These are phyloP conservation scores for Corymbia calophylla DNA, from an alignment of 441 rosid species.

Conservation along the genomic window DNA sequence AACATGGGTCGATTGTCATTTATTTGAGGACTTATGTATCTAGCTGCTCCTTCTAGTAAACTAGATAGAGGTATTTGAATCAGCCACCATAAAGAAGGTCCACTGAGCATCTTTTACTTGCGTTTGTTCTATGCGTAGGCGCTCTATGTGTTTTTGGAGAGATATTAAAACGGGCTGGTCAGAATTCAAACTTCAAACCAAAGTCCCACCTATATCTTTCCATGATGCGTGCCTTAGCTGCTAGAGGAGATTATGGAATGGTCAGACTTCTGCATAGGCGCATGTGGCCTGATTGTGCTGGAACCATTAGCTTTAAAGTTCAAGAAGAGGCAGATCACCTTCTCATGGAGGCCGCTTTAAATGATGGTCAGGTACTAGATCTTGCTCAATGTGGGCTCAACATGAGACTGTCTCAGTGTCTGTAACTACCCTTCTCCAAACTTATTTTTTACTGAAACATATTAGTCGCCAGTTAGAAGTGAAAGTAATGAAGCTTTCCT, in stretches of 20 bases:
- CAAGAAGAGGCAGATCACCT: conserved; percentile 73
- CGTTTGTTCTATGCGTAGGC: conserved; percentile 23
- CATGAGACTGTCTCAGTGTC: neutral
- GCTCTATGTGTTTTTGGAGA: conserved; percentile 80
- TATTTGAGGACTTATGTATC: neutral
- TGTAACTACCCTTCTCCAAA: neutral
- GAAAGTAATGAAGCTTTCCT: neutral
- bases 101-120: neutral
- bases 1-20: neutral
- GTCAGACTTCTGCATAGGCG: conserved; percentile 53
- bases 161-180: conserved; percentile 50
- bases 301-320: conserved; percentile 34
- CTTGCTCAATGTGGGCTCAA: neutral
- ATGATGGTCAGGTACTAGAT: conserved; percentile 52
- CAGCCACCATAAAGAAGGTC: neutral
- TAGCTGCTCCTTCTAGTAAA: neutral
- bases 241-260: conserved; percentile 46
- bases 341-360: conserved; percentile 76
- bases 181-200: conserved; percentile 38
- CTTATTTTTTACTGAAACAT: neutral
- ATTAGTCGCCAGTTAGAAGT: neutral
- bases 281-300: conserved; percentile 67
- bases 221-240: conserved; percentile 64
- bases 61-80: neutral
- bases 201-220: conserved; percentile 76